Conservation (phyloP, 1,139 yeast genomes). For the Scheffersomyces insectosa region DNA sequence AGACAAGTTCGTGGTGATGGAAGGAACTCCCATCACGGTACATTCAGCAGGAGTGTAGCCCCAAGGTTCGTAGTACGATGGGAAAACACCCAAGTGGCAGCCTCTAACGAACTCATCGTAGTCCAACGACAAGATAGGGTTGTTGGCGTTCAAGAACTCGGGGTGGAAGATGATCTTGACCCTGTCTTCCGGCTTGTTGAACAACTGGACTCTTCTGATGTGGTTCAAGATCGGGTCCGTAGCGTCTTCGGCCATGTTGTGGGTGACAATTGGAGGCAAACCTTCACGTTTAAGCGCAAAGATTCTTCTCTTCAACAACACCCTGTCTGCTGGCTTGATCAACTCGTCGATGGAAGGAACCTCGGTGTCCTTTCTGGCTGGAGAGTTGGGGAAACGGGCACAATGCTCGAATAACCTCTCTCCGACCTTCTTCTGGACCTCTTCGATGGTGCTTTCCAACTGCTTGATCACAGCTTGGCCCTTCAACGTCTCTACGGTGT, state of each 20-base stretch:
- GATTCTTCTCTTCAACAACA: conserved; percentile 86
- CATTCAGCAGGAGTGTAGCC: conserved; percentile 99
- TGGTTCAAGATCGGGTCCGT: conserved; percentile 90
- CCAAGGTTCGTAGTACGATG: conserved; percentile 99
- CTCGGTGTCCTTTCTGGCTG: conserved; percentile 54
- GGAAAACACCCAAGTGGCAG: conserved; percentile 97
- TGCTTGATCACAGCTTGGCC: conserved; percentile 97
- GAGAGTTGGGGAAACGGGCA: conserved; percentile 70
- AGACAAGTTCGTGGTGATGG: conserved; percentile 94
- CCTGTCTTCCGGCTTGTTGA: conserved; percentile 86
- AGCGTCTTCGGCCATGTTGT: conserved; percentile 91
- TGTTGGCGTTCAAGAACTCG: conserved; percentile 91
- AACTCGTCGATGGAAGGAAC: conserved; percentile 73
- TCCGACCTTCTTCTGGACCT: conserved; percentile 86
- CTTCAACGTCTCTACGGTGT: conserved; percentile 92
- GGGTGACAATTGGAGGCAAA: conserved; percentile 96
- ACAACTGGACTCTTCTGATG: conserved; percentile 86
- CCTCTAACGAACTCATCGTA: conserved; percentile 98
- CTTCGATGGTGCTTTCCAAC: conserved; percentile 83
- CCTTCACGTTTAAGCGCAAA: conserved; percentile 87
- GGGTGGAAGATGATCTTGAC: conserved; percentile 98
- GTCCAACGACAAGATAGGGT: conserved; percentile 89
- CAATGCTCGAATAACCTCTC: conserved; percentile 89
- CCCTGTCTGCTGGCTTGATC: conserved; percentile 85
- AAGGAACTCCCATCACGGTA: conserved; percentile 99